Percentiles rank a stretch among this genome's conserved stretches.
Conservation (phyloP, 164 flowering plant species). For the Sedum album region DNA sequence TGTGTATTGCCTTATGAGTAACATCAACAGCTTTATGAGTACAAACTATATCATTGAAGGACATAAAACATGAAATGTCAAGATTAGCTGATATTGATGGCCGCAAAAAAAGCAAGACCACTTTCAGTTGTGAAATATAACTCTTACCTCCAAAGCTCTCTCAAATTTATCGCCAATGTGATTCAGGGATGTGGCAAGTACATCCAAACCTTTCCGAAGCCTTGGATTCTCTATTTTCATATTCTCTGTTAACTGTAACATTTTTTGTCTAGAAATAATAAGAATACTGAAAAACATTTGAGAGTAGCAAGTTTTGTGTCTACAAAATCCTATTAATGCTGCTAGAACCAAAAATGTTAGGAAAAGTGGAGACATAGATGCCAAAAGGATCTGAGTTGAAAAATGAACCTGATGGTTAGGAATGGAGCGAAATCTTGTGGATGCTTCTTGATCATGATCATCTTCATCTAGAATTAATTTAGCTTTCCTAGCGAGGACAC, state of each 20-base stretch:
- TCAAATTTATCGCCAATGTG: constrained; percentile 76
- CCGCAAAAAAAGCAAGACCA: background rate
- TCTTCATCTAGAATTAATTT: constrained; percentile 83
- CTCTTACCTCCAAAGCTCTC: constrained; percentile 78
- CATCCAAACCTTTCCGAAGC: constrained; percentile 63
- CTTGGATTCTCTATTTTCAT: constrained; percentile 53
- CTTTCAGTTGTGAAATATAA: background rate
- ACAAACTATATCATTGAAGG: too few species aligned
- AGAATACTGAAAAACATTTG: background rate
- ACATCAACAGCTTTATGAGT: background rate
- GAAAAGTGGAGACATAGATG: background rate
- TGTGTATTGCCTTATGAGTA: background rate
- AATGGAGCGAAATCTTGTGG: background rate
- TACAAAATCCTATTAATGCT: too few species aligned
- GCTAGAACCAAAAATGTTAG: background rate
- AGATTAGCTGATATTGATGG: background rate
- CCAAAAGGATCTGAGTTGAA: background rate
- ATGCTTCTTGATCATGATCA: constrained; percentile 13
- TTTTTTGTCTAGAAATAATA: background rate
- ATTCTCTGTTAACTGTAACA: background rate
- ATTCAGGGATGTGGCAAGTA: constrained; percentile 65
- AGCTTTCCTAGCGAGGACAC: constrained; percentile 82
- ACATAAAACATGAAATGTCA: background rate
- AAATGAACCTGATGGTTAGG: background rate
- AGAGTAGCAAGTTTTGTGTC: too few species aligned